Conservation (phyloP, 176 grass and related monocot species). For the Rhipidocladum racemiflorum region DNA sequence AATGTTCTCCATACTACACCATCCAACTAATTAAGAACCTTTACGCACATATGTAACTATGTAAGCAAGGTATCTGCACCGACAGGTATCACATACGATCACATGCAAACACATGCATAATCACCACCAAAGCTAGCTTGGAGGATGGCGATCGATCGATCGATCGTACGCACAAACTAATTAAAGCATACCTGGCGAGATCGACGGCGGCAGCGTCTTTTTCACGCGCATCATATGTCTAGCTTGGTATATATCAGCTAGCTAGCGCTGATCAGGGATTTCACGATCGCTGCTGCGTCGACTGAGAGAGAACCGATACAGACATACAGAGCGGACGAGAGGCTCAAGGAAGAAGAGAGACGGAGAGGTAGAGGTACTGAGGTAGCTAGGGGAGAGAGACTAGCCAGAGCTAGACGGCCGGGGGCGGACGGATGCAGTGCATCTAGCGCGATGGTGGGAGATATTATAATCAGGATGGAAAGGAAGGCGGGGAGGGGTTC, state of each 20-base stretch:
- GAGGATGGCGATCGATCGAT: not conserved
- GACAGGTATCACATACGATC: not conserved
- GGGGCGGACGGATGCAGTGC: conserved; percentile 42
- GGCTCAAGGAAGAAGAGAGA: not conserved
- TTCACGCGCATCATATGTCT: not conserved
- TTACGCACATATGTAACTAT: not conserved
- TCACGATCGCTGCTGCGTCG: not conserved
- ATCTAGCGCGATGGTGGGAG: conserved; percentile 45
- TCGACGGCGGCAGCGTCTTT: conserved; percentile 17
- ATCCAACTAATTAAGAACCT: not conserved
- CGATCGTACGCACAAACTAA: not conserved
- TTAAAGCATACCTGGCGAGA: conserved; percentile 24
- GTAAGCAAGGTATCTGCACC: not conserved
- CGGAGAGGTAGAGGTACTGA: not conserved
- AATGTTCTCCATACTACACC: not conserved
- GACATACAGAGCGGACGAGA: not conserved
- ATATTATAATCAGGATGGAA: conserved; percentile 39
- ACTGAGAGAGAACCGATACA: not conserved
- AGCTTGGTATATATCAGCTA: not conserved
- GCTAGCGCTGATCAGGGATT: not conserved
- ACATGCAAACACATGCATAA: conserved; percentile 15
- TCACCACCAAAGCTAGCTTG: not conserved
- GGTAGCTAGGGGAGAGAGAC: not conserved
- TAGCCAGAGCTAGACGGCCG: not conserved
- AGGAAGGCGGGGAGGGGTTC: conserved; percentile 36